These are phyloP conservation scores for Penicillium pulvis DNA, from an alignment of 495 filamentous ascomycete genomes.

Conservation along the genomic window DNA sequence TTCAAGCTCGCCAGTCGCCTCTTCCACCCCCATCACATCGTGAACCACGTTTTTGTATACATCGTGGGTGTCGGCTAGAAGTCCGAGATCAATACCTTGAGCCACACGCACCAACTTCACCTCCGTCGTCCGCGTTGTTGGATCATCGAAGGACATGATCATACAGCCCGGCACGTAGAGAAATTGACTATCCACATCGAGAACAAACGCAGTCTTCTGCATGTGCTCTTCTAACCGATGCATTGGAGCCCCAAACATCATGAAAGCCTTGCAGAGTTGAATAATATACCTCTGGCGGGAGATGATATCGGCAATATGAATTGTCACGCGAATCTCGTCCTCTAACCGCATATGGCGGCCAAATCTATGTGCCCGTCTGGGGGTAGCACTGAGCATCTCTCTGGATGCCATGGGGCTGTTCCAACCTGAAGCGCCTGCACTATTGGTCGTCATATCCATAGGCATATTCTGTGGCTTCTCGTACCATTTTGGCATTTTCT, in stretches of 20 bases:
- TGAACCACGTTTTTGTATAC: slow-evolving; percentile 94
- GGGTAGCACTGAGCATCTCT: neutral
- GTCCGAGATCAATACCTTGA: slow-evolving; percentile 83
- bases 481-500: neutral
- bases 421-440: neutral
- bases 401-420: neutral
- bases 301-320: slow-evolving; percentile 84
- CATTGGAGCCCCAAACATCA: slow-evolving; percentile 82
- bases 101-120: slow-evolving; percentile 80
- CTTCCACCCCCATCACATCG: slow-evolving; percentile 80
- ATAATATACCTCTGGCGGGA: slow-evolving; percentile 83
- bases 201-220: slow-evolving; percentile 83
- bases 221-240: slow-evolving; percentile 84
- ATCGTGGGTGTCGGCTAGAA: slow-evolving; percentile 80
- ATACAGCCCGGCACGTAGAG: slow-evolving; percentile 92
- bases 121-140: slow-evolving; percentile 85
- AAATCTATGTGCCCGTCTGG: slow-evolving; percentile 29
- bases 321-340: slow-evolving; percentile 71
- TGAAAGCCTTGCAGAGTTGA: slow-evolving; percentile 83
- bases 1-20: slow-evolving; percentile 72
- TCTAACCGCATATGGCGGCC: slow-evolving; percentile 56
- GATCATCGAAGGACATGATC: slow-evolving; percentile 95
- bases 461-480: neutral
- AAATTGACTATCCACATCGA: slow-evolving; percentile 91
- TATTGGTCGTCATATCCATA: neutral